Conservation (phyloP, 805 yeast genomes). For the Kuraishia ogatae region DNA sequence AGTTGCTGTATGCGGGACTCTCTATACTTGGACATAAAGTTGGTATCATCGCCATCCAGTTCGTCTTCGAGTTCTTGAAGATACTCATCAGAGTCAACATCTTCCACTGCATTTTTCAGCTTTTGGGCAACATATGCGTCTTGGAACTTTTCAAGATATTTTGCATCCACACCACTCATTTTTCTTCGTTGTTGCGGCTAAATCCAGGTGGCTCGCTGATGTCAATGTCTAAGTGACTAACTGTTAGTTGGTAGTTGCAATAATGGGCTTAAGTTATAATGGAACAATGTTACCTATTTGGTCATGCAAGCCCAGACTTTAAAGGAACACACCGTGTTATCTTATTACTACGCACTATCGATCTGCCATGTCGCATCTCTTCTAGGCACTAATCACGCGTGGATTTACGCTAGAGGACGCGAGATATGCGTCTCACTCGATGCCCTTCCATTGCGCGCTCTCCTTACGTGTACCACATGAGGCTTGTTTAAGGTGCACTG, state of each 20-base stretch:
- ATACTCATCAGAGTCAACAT: constrained; percentile 26
- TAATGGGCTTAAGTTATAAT: too few species aligned
- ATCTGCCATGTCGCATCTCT: neutral
- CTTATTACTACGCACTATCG: too few species aligned
- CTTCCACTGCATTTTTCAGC: constrained; percentile 7
- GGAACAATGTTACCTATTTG: too few species aligned
- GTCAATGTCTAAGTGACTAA: too few species aligned
- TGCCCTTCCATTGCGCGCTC: neutral
- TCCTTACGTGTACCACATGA: neutral
- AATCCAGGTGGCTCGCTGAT: too few species aligned
- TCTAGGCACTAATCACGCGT: neutral
- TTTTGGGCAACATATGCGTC: constrained; percentile 12
- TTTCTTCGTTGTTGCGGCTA: neutral
- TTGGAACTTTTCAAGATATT: constrained; percentile 35
- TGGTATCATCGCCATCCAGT: constrained; percentile 34
- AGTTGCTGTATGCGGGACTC: constrained; percentile 57
- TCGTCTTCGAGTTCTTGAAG: constrained; percentile 43
- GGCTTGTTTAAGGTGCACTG: neutral
- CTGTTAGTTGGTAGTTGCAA: too few species aligned
- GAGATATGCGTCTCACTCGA: neutral
- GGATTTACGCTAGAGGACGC: neutral
- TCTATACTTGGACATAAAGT: constrained; percentile 37
- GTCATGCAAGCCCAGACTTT: too few species aligned
- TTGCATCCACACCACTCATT: constrained; percentile 9
- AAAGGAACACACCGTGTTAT: too few species aligned